phyloP scores from a whole-genome alignment of 805 yeast species.

The Candida loeiensis region DNA sequence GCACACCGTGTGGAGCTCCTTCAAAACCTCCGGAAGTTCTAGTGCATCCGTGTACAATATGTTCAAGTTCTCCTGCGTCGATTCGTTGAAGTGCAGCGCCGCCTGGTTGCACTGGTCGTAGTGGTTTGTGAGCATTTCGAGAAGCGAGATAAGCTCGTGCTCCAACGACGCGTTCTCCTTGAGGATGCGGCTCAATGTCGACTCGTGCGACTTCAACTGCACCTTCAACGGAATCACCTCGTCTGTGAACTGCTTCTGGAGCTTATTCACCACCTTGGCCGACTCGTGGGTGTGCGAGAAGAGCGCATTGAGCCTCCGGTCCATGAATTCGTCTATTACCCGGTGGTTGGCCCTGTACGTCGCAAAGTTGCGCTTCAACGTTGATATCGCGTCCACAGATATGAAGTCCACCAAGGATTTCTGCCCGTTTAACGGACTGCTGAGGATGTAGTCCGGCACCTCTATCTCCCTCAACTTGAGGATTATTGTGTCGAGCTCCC shows the following conservation, averaged over 20 bases:
- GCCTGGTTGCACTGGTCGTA: conserved; percentile 73
- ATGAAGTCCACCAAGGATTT: conserved; percentile 29
- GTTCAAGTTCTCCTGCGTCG: conserved; percentile 22
- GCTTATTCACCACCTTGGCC: not conserved
- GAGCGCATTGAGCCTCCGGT: conserved; percentile 15
- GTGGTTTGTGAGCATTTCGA: conserved; percentile 74
- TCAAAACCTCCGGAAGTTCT: conserved; percentile 57
- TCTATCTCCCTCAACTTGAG: not conserved
- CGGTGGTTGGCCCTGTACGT: conserved; percentile 25
- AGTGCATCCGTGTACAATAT: conserved; percentile 50
- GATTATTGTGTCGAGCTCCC: conserved; percentile 5
- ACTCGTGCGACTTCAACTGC: conserved; percentile 10
- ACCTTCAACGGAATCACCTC: conserved; percentile 6
- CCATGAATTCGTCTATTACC: conserved; percentile 17
- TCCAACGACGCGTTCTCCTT: conserved; percentile 52
- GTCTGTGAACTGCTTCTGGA: conserved; percentile 8
- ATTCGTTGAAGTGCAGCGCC: conserved; percentile 31
- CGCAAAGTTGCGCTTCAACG: conserved; percentile 23
- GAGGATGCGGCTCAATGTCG: conserved; percentile 20
- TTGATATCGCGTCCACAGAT: conserved; percentile 28
- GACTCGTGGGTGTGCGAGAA: conserved; percentile 6
- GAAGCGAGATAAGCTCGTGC: conserved; percentile 62
- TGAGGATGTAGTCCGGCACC: conserved; percentile 4
- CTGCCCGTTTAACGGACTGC: conserved; percentile 7
- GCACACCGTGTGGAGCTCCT: conserved; percentile 39